These are phyloP conservation scores for Homolaphlyctis polyrhiza DNA, from an alignment of 371 early-diverging fungal species.

Conservation along the genomic window DNA sequence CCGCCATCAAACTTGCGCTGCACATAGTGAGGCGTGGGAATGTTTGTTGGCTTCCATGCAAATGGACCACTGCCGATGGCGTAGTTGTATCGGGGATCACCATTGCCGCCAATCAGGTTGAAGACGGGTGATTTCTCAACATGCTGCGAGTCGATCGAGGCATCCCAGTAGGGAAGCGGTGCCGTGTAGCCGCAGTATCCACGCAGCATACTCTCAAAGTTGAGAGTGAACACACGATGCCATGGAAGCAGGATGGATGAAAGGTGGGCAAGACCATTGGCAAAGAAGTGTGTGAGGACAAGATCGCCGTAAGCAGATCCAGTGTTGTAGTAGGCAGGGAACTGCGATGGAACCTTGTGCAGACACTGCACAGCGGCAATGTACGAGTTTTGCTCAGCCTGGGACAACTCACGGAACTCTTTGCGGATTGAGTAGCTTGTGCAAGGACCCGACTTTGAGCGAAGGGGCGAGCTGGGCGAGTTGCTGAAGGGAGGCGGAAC, in stretches of 20 bases:
- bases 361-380: slow-evolving; percentile 1
- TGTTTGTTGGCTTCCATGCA: slow-evolving; percentile 5
- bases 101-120: slow-evolving; percentile 20
- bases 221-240: slow-evolving; percentile 33
- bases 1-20: slow-evolving; percentile 6
- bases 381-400: not conserved
- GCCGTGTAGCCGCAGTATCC: slow-evolving; percentile 35
- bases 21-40: slow-evolving; percentile 10
- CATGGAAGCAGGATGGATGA: slow-evolving; percentile 30
- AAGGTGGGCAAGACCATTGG: not conserved
- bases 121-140: slow-evolving; percentile 15
- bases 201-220: slow-evolving; percentile 29
- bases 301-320: slow-evolving; percentile 7
- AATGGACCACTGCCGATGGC: slow-evolving; percentile 19
- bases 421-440: not conserved
- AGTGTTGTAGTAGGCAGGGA: not conserved
- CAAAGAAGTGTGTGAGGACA: not conserved
- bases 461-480: too few species aligned
- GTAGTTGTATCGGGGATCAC: slow-evolving; percentile 11
- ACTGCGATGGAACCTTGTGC: slow-evolving; percentile 1
- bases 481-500: too few species aligned
- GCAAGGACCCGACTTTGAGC: too few species aligned
- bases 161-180: slow-evolving; percentile 54
- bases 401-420: slow-evolving; percentile 9
- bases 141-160: slow-evolving; percentile 23